Base-by-base conservation (phyloP, 1,284 basidiomycete genomes). In the Apiotrichum sp. region DNA sequence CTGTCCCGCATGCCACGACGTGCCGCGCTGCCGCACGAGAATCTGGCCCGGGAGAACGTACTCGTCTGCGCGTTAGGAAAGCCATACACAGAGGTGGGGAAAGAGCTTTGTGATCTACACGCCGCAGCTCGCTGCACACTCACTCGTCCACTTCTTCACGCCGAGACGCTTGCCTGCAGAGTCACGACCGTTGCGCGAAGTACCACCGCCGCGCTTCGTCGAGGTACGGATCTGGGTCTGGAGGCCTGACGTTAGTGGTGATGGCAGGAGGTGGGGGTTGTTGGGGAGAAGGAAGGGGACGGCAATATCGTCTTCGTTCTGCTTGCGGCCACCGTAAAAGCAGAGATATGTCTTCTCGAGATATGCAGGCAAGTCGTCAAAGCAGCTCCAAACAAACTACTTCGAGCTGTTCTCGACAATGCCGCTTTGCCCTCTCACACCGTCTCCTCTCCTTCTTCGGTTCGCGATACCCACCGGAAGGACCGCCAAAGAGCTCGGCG, bases 161-260 rank as follows among this genome's bases (percentile, higher is more conserved):
- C 93, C 93, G 47, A 97, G 77, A 40, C 93, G 85, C 77, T 90
- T 87, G 65, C 93, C 93, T 36, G 89, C 86, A 3, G 90, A 92
- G 59, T 89, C 88, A 62, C 93, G 86, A 65, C 92, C 86, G 73
- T 96, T 96, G 73, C 86, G 85, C 4, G 92, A 87, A 32, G 87
- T 89, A 52, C 93, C 93, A 69, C 93, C 93, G 53, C 91, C 92
- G 52, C 89, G 85, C 77, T 97, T 97, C 53, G 93, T 96, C 45
- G 93, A 90, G 29, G 88, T 93, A 74, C 93, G 85, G 54, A 93
- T 80, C 56, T 92, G 84, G 4, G 62, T 55, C 40, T 64, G 59
- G 35, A 62, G 53, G 44, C 55, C 64, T 66, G 61, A 1, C 4
- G 52, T 63, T 35, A 55, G 53, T 47, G 46, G 9, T 13, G 11